Evolutionary conservation across 352 stramenopile species (phyloP).

Genomic region (Globisporangium canariense): DNA sequence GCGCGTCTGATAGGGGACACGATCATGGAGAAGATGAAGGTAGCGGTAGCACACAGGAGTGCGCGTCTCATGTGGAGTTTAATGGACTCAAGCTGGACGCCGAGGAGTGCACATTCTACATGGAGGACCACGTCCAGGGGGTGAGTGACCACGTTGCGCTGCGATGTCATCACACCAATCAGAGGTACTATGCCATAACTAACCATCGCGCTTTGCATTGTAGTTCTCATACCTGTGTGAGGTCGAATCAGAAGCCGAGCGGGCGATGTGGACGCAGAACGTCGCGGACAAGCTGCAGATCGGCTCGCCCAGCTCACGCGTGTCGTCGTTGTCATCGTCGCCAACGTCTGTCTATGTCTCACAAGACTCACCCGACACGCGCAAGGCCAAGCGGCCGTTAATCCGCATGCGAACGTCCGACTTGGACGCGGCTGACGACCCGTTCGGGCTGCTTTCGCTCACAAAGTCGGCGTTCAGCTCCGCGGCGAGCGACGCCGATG

Average conservation of each 20-base stretch:
- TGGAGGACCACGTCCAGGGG: slow-evolving; percentile 32
- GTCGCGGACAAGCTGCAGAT: background rate
- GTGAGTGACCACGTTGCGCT: slow-evolving; percentile 2
- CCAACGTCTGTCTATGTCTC: slow-evolving; percentile 1
- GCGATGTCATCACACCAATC: background rate
- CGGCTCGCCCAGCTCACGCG: background rate
- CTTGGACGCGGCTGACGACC: slow-evolving; percentile 44
- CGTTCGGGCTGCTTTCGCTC: slow-evolving; percentile 43
- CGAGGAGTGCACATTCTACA: slow-evolving; percentile 41
- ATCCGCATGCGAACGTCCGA: slow-evolving; percentile 37
- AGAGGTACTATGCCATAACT: background rate
- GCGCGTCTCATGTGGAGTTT: slow-evolving; percentile 16
- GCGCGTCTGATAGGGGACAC: background rate
- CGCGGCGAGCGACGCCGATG: slow-evolving; percentile 6
- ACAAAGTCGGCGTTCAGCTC: slow-evolving; percentile 45
- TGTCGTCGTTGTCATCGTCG: background rate
- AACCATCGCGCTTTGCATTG: background rate
- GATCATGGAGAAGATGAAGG: slow-evolving; percentile 16
- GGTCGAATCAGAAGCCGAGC: slow-evolving; percentile 18
- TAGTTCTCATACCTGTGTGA: slow-evolving; percentile 22
- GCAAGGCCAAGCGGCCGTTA: slow-evolving; percentile 25
- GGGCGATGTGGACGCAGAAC: slow-evolving; percentile 9
- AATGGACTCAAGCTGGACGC: slow-evolving; percentile 26
- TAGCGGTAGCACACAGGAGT: background rate
- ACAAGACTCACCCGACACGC: slow-evolving; percentile 20